phyloP scores from a whole-genome alignment of 805 yeast genomes.

The Torulaspora indica region DNA sequence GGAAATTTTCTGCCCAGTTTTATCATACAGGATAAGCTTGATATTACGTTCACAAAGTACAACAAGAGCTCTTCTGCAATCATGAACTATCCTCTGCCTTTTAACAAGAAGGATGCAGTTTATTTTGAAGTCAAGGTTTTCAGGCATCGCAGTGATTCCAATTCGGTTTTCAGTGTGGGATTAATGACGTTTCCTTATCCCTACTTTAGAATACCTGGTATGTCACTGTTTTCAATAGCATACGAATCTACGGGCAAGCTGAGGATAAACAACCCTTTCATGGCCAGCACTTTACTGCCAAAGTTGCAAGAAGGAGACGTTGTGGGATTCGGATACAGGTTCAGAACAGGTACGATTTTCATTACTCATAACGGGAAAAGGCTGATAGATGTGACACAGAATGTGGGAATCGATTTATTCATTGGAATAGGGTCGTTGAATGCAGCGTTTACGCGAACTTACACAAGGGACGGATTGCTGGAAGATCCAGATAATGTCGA shows the following conservation, averaged over 20 bases:
- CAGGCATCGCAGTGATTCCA: slow-evolving; percentile 35
- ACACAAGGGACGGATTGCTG: slow-evolving; percentile 34
- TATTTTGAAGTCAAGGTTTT: slow-evolving; percentile 62
- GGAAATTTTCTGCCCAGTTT: slow-evolving; percentile 37
- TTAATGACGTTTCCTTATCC: slow-evolving; percentile 72
- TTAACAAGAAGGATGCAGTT: slow-evolving; percentile 55
- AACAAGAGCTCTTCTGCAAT: slow-evolving; percentile 34
- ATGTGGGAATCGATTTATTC: slow-evolving; percentile 45
- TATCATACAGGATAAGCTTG: slow-evolving; percentile 35
- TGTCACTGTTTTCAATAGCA: slow-evolving; percentile 61
- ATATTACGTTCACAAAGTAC: slow-evolving; percentile 30
- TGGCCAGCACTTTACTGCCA: slow-evolving; percentile 39
- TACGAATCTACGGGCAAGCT: slow-evolving; percentile 70
- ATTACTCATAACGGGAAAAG: slow-evolving; percentile 94
- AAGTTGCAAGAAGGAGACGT: slow-evolving; percentile 77
- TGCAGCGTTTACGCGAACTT: slow-evolving; percentile 37
- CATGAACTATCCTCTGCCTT: slow-evolving; percentile 38
- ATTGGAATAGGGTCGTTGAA: slow-evolving; percentile 40
- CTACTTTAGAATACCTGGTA: slow-evolving; percentile 69
- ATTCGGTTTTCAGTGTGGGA: slow-evolving; percentile 59
- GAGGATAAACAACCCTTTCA: slow-evolving; percentile 60
- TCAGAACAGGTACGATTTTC: slow-evolving; percentile 76
- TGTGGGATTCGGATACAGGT: slow-evolving; percentile 84
- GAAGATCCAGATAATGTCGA: slow-evolving; percentile 36
- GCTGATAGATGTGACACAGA: slow-evolving; percentile 74